Evolutionary conservation across 352 stramenopile genomes (phyloP), one percentile per base, ranked within the genome.

Genomic region (Phytopythium delawarense): DNA sequence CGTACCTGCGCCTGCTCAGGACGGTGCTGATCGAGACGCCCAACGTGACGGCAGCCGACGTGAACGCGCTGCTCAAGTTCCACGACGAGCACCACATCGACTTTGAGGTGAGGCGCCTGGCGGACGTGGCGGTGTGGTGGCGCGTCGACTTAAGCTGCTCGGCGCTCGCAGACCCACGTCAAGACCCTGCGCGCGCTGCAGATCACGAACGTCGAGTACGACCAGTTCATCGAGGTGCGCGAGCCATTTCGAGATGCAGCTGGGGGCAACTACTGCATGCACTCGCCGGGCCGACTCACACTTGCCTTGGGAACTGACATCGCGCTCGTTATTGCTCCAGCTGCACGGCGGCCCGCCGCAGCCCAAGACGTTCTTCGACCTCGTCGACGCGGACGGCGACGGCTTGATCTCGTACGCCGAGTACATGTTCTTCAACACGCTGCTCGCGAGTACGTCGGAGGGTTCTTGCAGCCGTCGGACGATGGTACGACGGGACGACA

Each of bases 391-490:
- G 11, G 88, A 96, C 45, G 85, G 87, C 15, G 88, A 96, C 66
- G 88, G 88, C 0, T 69, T 96, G 32, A 96, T 96, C 61, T 92
- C 81, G 60, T 96, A 94, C 67, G 61, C 81, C 20, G 86, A 96
- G 79, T 96, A 92, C 76, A 92, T 94, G 76, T 91, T 96, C 66
- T 95, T 96, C 71, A 88, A 89, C 59, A 94, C 83, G 50, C 66
- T 96, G 45, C 80, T 96, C 11, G 73, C 81, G 25, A 94, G 86
- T 94, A 74, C 64, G 84, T 84, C 16, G 23, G 18, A 13, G 7
- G 15, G 9, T 25, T 13, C 8, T 20, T 8, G 15, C 42, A 7
- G 40, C 18, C 40, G 2, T 15, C 8, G 7, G 21, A 51, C 4
- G 37, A 18, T 30, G 39, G n/a, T 16, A 30, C 7, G 40, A 13